Percentiles rank a stretch among this genome's conserved stretches.
phyloP scores from a whole-genome alignment of 345 rosid species.

The Alliaria petiolata region DNA sequence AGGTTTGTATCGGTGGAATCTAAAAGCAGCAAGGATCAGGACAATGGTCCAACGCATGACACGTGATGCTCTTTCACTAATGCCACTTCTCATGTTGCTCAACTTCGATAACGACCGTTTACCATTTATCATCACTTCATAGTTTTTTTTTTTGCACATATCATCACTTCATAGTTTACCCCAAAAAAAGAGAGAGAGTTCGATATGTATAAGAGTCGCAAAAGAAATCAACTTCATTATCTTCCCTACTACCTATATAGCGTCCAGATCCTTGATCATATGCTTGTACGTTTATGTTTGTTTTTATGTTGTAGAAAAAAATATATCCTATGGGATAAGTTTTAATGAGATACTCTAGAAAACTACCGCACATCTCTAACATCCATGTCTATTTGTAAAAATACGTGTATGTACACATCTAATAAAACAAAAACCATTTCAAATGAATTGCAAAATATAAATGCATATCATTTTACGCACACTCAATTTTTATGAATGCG shows the following conservation, averaged over 20 bases:
- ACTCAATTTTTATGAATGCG: too few species aligned
- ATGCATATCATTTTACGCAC: too few species aligned
- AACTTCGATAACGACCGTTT: neutral
- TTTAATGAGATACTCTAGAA: too few species aligned
- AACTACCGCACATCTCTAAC: neutral
- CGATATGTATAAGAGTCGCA: neutral
- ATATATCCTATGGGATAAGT: too few species aligned
- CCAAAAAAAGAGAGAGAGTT: neutral
- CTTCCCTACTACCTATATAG: neutral
- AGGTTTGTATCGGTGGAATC: slow-evolving; percentile 6
- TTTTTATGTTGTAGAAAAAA: too few species aligned
- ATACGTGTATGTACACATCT: too few species aligned
- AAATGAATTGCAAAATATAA: too few species aligned
- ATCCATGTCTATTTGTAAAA: neutral
- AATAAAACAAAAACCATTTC: too few species aligned
- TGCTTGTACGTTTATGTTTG: too few species aligned
- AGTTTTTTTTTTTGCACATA: too few species aligned
- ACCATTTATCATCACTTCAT: neutral
- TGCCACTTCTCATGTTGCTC: slow-evolving; percentile 1
- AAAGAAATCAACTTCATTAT: neutral
- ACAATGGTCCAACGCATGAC: slow-evolving; percentile 14
- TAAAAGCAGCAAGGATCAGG: slow-evolving; percentile 25
- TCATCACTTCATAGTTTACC: neutral
- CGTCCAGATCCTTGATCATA: neutral
- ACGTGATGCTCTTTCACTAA: slow-evolving; percentile 16